Evolutionary conservation across 495 filamentous ascomycete genomes (phyloP), one percentile per base, ranked within the genome.

Genomic region (Cladorrhinum samala): DNA sequence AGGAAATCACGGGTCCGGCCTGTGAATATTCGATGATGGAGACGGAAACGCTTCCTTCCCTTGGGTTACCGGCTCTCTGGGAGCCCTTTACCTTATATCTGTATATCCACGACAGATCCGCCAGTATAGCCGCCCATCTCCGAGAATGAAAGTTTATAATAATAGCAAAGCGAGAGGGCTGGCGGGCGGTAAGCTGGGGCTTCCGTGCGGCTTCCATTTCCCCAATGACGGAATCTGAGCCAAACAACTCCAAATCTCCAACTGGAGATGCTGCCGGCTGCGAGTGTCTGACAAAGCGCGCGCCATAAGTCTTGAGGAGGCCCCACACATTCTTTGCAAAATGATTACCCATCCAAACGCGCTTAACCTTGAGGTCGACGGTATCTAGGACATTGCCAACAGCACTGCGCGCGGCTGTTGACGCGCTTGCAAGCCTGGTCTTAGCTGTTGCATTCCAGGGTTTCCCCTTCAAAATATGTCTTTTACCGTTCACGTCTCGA

Each of bases 341-440:
- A n/a, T n/a, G n/a, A n/a, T n/a, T n/a, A n/a, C n/a, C n/a, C n/a
- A n/a, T 14, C 17, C 21, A 45, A 46, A 37, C 49, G 58, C 55
- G 47, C 55, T 50, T 61, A 53, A 40, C 44, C 25, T 48, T 42
- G n/a, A n/a, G n/a, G 46, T 17, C 50, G 27, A 11, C 33, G 45
- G 45, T 27, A 42, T 52, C 53, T 47, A n/a, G n/a, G n/a, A n/a
- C n/a, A n/a, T 38, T 37, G 37, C 40, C 44, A 56, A 53, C 50
- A 54, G 53, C 53, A 53, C 54, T n/a, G 42, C 48, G 55, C 60
- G 64, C 64, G 64, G 60, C 58, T 66, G 55, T 58, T 44, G 47
- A 64, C 54, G 62, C 65, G 63, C 57, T 62, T 66, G 52, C 53
- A 23, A 37, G n/a, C 42, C 41, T 57, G 11, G 21, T 58, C 25